These are phyloP conservation scores for Papiliotrema fonsecae DNA, from an alignment of 1,284 basidiomycete species.

Conservation along the genomic window DNA sequence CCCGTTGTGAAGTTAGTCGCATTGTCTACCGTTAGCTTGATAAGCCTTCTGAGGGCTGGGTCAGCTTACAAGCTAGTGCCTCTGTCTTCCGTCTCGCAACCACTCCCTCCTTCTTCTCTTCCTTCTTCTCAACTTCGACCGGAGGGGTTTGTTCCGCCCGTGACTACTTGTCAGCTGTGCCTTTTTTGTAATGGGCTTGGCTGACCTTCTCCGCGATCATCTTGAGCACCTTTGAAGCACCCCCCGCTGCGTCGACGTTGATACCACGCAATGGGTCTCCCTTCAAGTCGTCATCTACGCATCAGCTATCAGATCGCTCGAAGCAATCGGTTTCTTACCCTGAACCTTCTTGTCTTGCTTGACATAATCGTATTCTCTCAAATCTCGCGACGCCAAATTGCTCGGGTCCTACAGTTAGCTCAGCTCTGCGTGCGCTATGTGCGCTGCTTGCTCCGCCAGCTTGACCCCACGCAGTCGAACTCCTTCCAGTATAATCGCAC, in stretches of 20 bases:
- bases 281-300: slow-evolving; percentile 34
- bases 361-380: slow-evolving; percentile 49
- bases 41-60: not conserved
- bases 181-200: not conserved
- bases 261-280: slow-evolving; percentile 46
- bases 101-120: slow-evolving; percentile 40
- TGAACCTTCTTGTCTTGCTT: slow-evolving; percentile 45
- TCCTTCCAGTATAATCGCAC: too few relatives aligned
- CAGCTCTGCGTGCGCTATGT: not conserved
- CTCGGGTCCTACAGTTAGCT: slow-evolving; percentile 35
- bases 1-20: slow-evolving; percentile 85
- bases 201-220: slow-evolving; percentile 48
- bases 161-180: slow-evolving; percentile 17
- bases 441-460: not conserved
- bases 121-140: slow-evolving; percentile 4
- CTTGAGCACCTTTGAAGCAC: slow-evolving; percentile 47
- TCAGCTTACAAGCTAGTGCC: slow-evolving; percentile 36
- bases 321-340: slow-evolving; percentile 19
- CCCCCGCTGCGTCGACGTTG: slow-evolving; percentile 49
- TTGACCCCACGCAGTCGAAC: too few relatives aligned
- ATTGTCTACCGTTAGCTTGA: slow-evolving; percentile 60
- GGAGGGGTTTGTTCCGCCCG: slow-evolving; percentile 26
- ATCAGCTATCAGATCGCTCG: not conserved
- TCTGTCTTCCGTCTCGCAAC: slow-evolving; percentile 39
- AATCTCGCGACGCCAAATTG: slow-evolving; percentile 44